Conservation (phyloP, 2,329 filamentous ascomycete species). For the Monosporascus sp. region DNA sequence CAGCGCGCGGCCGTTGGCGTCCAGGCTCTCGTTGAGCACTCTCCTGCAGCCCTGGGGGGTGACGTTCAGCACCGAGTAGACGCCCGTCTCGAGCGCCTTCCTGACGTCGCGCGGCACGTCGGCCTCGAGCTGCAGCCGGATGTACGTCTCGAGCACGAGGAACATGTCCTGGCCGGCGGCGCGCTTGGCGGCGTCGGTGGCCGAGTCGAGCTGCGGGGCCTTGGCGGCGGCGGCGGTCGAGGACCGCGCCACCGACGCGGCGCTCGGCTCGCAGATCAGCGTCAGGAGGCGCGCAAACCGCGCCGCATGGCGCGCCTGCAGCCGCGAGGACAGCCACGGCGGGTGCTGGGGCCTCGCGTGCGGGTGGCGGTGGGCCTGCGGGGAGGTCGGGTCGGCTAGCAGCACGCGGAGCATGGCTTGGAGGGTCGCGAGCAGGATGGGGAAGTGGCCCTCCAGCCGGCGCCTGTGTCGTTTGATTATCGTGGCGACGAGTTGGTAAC, state of each 20-base stretch:
- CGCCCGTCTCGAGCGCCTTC: slow-evolving; percentile 51
- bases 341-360: slow-evolving; percentile 5
- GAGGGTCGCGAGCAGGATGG: slow-evolving; percentile 49
- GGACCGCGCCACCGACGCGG: slow-evolving; percentile 46
- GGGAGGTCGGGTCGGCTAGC: slow-evolving; percentile 33
- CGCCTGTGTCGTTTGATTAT: slow-evolving; percentile 56
- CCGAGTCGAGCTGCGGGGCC: slow-evolving; percentile 46
- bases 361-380: slow-evolving; percentile 9
- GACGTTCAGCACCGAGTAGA: slow-evolving; percentile 55
- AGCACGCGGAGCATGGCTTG: slow-evolving; percentile 52
- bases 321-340: slow-evolving; percentile 32
- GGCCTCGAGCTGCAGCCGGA: slow-evolving; percentile 56
- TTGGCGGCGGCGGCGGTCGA: slow-evolving; percentile 31
- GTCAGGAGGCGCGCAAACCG: slow-evolving; percentile 52
- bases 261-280: slow-evolving; percentile 54
- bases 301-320: slow-evolving; percentile 40
- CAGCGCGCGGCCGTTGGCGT: slow-evolving; percentile 53
- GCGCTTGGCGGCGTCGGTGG: slow-evolving; percentile 55
- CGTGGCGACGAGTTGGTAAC: slow-evolving; percentile 50
- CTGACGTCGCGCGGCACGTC: slow-evolving; percentile 44
- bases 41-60: slow-evolving; percentile 50
- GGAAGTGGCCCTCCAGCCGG: slow-evolving; percentile 57
- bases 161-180: slow-evolving; percentile 60
- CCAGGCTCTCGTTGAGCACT: slow-evolving; percentile 55
- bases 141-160: slow-evolving; percentile 52